Evolutionary conservation across 2,329 filamentous ascomycete species (phyloP).

Genomic region (Ascochyta rabiei): DNA sequence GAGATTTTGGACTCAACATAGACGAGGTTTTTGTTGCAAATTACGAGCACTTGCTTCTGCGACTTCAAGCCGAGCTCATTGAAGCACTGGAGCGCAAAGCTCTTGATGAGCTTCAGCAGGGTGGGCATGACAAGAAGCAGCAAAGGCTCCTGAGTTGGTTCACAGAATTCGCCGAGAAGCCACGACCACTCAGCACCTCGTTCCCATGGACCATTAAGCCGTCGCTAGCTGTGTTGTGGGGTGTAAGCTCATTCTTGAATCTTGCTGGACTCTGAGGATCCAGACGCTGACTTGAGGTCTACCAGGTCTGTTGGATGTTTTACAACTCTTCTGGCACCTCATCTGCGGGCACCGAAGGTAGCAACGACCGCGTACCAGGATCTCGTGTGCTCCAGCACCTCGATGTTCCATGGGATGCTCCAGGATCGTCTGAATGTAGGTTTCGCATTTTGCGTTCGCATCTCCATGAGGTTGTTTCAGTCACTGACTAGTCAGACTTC

Average conservation of each 20-base stretch:
- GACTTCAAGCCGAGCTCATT: constrained; percentile 46
- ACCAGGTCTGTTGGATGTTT: constrained; percentile 49
- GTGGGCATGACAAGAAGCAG: constrained; percentile 41
- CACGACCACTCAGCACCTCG: constrained; percentile 46
- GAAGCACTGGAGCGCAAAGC: constrained; percentile 37
- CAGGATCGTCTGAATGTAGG: constrained; percentile 45
- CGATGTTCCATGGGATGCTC: constrained; percentile 33
- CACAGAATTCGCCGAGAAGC: constrained; percentile 49
- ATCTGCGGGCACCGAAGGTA: constrained; percentile 15
- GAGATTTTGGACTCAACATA: constrained; percentile 35
- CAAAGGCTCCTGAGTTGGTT: constrained; percentile 47
- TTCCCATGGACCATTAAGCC: constrained; percentile 54
- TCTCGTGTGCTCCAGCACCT: constrained; percentile 36
- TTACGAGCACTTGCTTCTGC: constrained; percentile 51
- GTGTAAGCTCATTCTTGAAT: constrained; percentile 24
- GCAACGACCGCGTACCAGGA: constrained; percentile 31
- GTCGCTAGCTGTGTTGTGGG: constrained; percentile 52
- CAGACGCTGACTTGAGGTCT: constrained; percentile 1
- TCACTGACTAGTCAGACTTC: constrained; percentile 42
- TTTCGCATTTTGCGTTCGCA: constrained; percentile 26
- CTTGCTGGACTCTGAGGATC: not conserved
- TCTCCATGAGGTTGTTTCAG: constrained; percentile 25
- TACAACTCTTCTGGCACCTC: constrained; percentile 27
- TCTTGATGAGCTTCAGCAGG: constrained; percentile 33
- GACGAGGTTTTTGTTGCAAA: constrained; percentile 51